Conservation (phyloP, 345 rosid species). For the Crucihimalaya himalaica region DNA sequence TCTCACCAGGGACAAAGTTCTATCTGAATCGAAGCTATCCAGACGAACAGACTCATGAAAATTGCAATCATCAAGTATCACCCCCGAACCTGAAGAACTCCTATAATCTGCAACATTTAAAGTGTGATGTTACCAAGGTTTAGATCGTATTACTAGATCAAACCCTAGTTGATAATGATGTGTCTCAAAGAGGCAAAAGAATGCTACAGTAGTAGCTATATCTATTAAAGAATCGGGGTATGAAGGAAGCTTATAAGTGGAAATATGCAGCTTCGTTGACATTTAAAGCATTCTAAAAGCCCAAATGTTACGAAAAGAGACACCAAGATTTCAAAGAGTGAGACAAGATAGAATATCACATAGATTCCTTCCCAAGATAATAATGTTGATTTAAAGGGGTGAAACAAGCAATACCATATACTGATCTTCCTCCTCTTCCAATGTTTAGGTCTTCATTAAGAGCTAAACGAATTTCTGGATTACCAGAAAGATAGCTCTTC, state of each 20-base stretch:
- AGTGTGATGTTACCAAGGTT: background rate
- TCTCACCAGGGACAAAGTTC: conserved; percentile 91
- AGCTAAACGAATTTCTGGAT: conserved; percentile 95
- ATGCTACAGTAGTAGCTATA: background rate
- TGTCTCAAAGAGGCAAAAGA: conserved; percentile 19
- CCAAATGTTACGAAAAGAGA: background rate
- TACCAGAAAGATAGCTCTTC: conserved; percentile 97
- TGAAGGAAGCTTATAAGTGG: conserved; percentile 9
- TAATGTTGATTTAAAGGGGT: background rate
- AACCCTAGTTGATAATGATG: conserved; percentile 16
- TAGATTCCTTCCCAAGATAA: background rate
- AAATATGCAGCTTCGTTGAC: conserved; percentile 20
- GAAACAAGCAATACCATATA: conserved; percentile 60
- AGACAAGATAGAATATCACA: background rate
- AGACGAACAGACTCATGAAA: conserved; percentile 98
- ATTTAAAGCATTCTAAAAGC: background rate
- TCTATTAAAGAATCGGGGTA: background rate
- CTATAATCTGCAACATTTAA: conserved; percentile 65
- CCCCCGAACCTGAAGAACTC: conserved; percentile 85
- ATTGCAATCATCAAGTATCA: conserved; percentile 95
- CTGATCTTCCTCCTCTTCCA: conserved; percentile 78
- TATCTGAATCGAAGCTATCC: conserved; percentile 82
- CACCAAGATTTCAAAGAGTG: conserved; percentile 3
- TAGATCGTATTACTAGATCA: background rate
- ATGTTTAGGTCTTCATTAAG: conserved; percentile 91